phyloP scores from a whole-genome alignment of 2,329 filamentous ascomycete species.

The Pseudogymnoascus pannorum region DNA sequence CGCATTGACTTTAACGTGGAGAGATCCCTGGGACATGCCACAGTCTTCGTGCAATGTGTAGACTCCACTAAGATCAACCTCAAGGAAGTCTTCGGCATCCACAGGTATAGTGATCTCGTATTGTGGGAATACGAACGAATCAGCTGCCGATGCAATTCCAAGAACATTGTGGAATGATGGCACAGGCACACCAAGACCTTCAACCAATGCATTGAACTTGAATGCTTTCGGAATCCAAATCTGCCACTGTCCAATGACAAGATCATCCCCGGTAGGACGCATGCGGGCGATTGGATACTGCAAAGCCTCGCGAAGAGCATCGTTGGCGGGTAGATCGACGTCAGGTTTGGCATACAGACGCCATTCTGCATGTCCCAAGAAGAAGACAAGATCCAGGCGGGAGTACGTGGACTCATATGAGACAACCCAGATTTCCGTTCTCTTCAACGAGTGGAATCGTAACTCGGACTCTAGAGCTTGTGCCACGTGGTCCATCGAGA shows the following conservation, averaged over 20 bases:
- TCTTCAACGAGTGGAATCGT: conserved; percentile 27
- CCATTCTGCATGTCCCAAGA: conserved; percentile 35
- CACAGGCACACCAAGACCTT: conserved; percentile 26
- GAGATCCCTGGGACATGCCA: conserved; percentile 45
- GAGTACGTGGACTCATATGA: conserved; percentile 34
- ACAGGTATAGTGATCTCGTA: conserved; percentile 34
- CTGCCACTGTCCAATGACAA: conserved; percentile 38
- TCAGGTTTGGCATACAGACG: conserved; percentile 40
- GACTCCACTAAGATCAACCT: conserved; percentile 38
- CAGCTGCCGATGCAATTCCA: conserved; percentile 14
- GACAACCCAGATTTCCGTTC: conserved; percentile 35
- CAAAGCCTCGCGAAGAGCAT: conserved; percentile 35
- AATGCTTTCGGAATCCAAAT: conserved; percentile 35
- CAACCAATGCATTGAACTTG: conserved; percentile 30
- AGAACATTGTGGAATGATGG: conserved; percentile 17
- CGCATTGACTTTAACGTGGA: conserved; percentile 35
- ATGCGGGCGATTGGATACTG: conserved; percentile 41
- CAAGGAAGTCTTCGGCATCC: conserved; percentile 25
- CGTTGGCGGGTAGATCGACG: conserved; percentile 31
- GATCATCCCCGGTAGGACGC: conserved; percentile 26
- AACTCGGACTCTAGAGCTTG: conserved; percentile 29
- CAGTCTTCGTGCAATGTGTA: conserved; percentile 48
- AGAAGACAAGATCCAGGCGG: conserved; percentile 34
- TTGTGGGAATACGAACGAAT: conserved; percentile 31
- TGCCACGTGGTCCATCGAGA: conserved; percentile 28